Evolutionary conservation across 139 green algal species (phyloP).

Genomic region (Coelastrella sp.): DNA sequence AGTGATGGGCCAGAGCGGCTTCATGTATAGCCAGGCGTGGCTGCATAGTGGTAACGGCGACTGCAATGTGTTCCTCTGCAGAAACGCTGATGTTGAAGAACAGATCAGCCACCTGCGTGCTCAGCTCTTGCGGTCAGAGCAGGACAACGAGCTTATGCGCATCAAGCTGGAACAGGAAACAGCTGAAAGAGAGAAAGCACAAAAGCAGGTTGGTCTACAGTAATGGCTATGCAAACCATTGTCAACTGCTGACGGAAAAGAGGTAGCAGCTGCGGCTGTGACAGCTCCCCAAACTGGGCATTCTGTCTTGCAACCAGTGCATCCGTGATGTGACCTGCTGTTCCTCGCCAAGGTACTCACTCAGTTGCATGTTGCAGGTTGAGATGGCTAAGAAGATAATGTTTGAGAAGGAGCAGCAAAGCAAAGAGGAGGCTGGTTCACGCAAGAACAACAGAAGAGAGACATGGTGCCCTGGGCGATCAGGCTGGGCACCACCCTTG

Average conservation of each 20-base stretch:
- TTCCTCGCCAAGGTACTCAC: no score
- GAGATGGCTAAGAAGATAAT: constrained; percentile 73
- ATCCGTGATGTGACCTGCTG: no score
- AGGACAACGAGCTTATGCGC: constrained; percentile 87
- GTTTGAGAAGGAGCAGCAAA: constrained; percentile 58
- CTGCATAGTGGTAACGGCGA: neutral
- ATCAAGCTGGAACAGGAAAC: constrained; percentile 84
- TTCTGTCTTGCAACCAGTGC: no score
- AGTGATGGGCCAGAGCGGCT: no score
- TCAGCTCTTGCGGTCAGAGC: constrained; percentile 85
- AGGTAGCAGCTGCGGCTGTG: no score
- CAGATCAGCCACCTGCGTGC: constrained; percentile 76
- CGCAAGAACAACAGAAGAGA: constrained; percentile 59
- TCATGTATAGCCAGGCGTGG: no score
- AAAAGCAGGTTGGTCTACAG: constrained; percentile 67
- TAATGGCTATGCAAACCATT: neutral
- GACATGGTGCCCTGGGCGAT: constrained; percentile 70
- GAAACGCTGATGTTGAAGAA: constrained; percentile 53
- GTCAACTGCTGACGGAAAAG: no score
- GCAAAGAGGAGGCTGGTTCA: neutral
- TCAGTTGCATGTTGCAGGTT: constrained; percentile 37
- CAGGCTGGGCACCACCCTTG: constrained; percentile 53
- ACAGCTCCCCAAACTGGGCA: no score
- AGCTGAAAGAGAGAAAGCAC: constrained; percentile 81
- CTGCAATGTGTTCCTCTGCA: constrained; percentile 3